Evolutionary conservation across 2,329 filamentous ascomycete species (phyloP).

Genomic region (Penicillium sp.): DNA sequence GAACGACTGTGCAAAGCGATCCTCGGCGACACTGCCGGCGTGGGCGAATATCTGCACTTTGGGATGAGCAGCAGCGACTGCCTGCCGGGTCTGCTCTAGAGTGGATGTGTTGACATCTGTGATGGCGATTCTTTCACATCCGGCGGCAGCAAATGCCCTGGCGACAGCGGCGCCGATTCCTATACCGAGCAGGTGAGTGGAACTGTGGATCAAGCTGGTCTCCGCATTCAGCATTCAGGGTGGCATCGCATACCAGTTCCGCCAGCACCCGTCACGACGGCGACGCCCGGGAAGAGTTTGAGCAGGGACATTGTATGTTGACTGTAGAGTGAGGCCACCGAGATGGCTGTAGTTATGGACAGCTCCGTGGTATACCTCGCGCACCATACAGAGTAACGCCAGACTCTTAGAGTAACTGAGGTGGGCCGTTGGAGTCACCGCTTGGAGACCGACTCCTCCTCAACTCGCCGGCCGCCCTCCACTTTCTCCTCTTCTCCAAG

Average conservation of each 20-base stretch:
- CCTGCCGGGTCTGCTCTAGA: constrained; percentile 36
- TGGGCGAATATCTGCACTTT: constrained; percentile 36
- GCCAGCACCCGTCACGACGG: constrained; percentile 54
- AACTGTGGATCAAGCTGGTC: neutral
- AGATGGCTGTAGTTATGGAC: too few relatives aligned
- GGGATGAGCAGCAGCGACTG: constrained; percentile 39
- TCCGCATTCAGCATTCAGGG: constrained; percentile 2
- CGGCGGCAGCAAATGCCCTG: constrained; percentile 54
- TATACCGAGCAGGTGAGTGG: constrained; percentile 25
- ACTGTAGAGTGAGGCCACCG: too few relatives aligned
- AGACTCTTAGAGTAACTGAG: too few relatives aligned
- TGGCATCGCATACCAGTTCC: constrained; percentile 45
- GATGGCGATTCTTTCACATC: constrained; percentile 58
- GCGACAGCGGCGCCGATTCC: constrained; percentile 62
- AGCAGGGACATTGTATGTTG: neutral
- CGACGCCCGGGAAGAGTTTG: constrained; percentile 50
- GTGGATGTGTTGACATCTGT: constrained; percentile 55
- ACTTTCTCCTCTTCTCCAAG: constrained; percentile 29
- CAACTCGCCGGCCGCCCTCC: constrained; percentile 10
- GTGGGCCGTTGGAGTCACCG: constrained; percentile 26
- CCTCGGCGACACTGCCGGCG: constrained; percentile 55
- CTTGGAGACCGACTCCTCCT: constrained; percentile 19
- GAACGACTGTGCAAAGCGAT: constrained; percentile 49
- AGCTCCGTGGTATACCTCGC: too few relatives aligned
- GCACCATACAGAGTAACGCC: too few relatives aligned